Evolutionary conservation across 352 stramenopile species (phyloP), one percentile per base, ranked within the genome.

Genomic region (Pythium graminicola): DNA sequence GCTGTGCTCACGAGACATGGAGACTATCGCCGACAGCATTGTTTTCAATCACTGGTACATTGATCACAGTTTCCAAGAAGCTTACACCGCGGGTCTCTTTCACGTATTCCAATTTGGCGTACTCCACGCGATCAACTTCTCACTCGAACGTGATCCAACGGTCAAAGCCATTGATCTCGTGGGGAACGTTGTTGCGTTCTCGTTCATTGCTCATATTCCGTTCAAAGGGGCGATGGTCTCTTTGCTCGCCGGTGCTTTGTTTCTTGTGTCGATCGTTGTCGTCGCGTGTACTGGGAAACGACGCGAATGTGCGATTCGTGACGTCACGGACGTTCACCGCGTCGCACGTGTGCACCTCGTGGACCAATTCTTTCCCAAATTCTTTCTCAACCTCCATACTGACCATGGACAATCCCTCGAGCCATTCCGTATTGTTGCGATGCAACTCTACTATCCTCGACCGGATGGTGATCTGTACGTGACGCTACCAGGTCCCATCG

Each of bases 301-400:
- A 6, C 56, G 56, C 32, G 49, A 54, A 36, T 50, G 39, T 17
- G 31, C 44, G 56, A 54, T 64, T 8, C 48, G 42, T 0, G 56
- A 64, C 3, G n/a, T 54, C 20, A 44, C 32, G 22, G 56, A 64
- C 32, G 56, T 64, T 11, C 56, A 64, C 42, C 56, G 56, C 33
- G 43, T 64, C 24, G 56, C 56, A 22, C 48, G 56, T 20, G 46
- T 64, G 10, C 56, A 58, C 13, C 56, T 64, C 22, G 48, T 64
- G 13, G 56, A 64, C 7, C 56, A 56, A 35, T 64, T 64, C 23
- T 64, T 64, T 36, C 56, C 56, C n/a, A 64, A 64, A 50, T 16
- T 54, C 24, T 64, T 64, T 31, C 26, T 64, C 17, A 54, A 58
- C 28, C 52, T 57, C 17, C 35, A 49, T 6, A 57, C 48, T 4